Conservation (phyloP, 768 basidiomycete genomes). For the Calvatia gigantea region DNA sequence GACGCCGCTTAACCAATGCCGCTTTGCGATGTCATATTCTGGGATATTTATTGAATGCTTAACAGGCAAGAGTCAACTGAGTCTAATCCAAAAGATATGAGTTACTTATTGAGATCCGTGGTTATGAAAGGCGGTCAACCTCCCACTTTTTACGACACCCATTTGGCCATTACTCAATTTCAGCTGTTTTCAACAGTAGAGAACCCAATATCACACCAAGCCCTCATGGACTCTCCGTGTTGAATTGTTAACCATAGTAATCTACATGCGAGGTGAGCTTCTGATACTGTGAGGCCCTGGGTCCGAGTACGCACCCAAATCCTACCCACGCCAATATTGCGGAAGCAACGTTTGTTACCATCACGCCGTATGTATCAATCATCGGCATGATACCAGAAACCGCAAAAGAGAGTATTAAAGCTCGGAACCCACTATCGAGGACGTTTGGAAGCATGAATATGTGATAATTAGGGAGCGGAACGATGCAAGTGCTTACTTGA, state of each 20-base stretch:
- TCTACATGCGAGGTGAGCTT: constrained; percentile 21
- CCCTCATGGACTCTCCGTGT: constrained; percentile 44
- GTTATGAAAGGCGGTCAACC: no score
- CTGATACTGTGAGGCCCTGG: not conserved
- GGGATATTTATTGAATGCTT: no score
- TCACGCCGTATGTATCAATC: constrained; percentile 41
- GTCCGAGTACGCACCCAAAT: constrained; percentile 32
- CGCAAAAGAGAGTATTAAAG: constrained; percentile 29
- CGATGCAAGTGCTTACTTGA: constrained; percentile 31
- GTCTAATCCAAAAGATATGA: no score
- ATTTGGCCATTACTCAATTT: not conserved
- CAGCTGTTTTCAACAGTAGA: constrained; percentile 39
- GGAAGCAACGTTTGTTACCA: constrained; percentile 33
- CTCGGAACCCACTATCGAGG: constrained; percentile 28
- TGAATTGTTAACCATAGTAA: constrained; percentile 41
- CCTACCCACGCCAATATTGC: constrained; percentile 39
- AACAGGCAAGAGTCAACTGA: no score
- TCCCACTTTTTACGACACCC: no score
- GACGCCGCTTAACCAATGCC: no score
- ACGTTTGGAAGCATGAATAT: not conserved
- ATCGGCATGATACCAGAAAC: constrained; percentile 37
- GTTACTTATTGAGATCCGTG: no score
- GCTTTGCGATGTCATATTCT: no score
- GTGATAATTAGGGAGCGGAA: not conserved
- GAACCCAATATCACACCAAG: constrained; percentile 53